Conservation (phyloP, 2,329 filamentous ascomycete genomes). For the Scedosporium apiospermum region DNA sequence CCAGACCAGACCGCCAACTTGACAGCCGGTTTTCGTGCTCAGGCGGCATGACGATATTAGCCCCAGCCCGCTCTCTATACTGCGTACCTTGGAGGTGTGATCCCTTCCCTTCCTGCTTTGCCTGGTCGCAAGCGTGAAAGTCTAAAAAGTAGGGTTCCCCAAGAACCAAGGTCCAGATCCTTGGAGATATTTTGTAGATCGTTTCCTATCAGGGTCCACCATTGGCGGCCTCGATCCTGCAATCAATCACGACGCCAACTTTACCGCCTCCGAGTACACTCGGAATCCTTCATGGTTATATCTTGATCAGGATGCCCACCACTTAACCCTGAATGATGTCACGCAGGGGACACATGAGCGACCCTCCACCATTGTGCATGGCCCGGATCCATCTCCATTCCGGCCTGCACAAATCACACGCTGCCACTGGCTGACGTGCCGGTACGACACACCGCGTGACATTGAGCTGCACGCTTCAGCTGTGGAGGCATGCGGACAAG, state of each 20-base stretch:
- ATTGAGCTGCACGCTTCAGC: neutral
- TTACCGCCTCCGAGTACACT: too few species aligned
- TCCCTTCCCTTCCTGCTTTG: too few species aligned
- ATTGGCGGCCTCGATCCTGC: neutral
- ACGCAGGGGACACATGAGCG: neutral
- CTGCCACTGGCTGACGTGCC: neutral
- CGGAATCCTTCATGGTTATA: too few species aligned
- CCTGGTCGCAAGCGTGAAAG: too few species aligned
- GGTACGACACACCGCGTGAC: neutral
- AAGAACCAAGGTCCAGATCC: neutral
- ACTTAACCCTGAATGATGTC: neutral
- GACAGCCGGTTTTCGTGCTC: too few species aligned
- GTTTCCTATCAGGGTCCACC: neutral
- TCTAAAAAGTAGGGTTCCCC: too few species aligned
- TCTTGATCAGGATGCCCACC: neutral
- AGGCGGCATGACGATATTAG: neutral
- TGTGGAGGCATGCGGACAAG: too few species aligned
- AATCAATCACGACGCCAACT: neutral
- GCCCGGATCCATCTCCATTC: neutral
- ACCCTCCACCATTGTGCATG: neutral
- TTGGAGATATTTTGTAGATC: neutral
- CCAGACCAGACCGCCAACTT: too few species aligned
- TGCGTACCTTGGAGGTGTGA: too few species aligned
- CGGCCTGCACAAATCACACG: neutral
- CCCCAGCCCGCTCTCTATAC: neutral